Evolutionary conservation across 2,329 filamentous ascomycete genomes (phyloP).

Genomic region (Fusarium abutilonis): DNA sequence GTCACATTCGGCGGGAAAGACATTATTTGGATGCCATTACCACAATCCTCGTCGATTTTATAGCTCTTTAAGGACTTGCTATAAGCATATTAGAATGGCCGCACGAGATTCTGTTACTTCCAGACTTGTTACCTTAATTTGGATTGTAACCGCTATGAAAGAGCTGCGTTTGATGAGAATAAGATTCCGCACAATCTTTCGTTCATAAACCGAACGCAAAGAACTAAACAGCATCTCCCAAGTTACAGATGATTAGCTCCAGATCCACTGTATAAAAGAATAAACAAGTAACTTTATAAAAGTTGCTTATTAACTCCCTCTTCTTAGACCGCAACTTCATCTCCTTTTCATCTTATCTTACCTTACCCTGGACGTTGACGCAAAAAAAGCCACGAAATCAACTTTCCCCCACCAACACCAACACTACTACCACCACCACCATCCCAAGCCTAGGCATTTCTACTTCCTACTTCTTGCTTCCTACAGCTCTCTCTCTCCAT

Average conservation of each 20-base stretch:
- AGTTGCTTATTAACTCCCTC: neutral
- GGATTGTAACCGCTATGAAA: no score
- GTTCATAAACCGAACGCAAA: neutral
- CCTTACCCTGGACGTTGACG: slow-evolving; percentile 28
- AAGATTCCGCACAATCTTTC: no score
- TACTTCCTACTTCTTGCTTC: no score
- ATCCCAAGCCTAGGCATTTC: neutral
- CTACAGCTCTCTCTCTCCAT: slow-evolving; percentile 5
- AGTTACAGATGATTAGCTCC: neutral
- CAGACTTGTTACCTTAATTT: no score
- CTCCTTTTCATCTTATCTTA: neutral
- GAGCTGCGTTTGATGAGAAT: no score
- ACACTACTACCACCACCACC: neutral
- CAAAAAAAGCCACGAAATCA: slow-evolving; percentile 31
- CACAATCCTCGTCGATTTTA: neutral
- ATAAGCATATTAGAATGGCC: no score
- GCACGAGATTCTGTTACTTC: no score
- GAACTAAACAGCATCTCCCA: neutral
- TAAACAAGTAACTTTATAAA: slow-evolving; percentile 3
- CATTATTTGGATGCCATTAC: neutral
- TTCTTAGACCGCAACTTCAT: slow-evolving; percentile 31
- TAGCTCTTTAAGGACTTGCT: no score
- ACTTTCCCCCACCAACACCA: slow-evolving; percentile 20
- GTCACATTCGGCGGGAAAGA: neutral
- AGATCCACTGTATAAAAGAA: neutral